phyloP scores from a whole-genome alignment of 106 monocot species.

The Platanthera zijinensis region DNA sequence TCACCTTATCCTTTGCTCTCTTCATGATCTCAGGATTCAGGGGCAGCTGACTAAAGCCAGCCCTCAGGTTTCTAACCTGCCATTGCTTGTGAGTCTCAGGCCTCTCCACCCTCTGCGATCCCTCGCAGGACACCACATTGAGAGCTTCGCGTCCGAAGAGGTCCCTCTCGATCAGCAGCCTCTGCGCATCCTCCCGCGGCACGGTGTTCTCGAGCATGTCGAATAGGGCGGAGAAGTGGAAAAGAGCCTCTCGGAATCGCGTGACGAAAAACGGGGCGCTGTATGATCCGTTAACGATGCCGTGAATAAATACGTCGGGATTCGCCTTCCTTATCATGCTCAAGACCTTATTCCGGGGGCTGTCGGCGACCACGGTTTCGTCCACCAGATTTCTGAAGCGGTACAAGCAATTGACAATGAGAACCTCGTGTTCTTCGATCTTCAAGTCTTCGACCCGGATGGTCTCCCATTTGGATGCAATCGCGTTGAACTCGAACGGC shows the following conservation, averaged over 20 bases:
- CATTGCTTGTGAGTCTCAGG: slow-evolving; percentile 91
- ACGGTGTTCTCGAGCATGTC: slow-evolving; percentile 79
- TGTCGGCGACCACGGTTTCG: slow-evolving; percentile 66
- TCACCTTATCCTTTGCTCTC: slow-evolving; percentile 36
- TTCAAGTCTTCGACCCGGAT: slow-evolving; percentile 59
- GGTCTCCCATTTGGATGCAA: slow-evolving; percentile 69
- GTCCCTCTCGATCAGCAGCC: slow-evolving; percentile 63
- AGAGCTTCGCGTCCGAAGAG: slow-evolving; percentile 53
- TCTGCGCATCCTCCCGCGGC: slow-evolving; percentile 57
- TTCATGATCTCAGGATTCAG: slow-evolving; percentile 43
- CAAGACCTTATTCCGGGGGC: slow-evolving; percentile 67
- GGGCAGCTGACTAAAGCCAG: slow-evolving; percentile 60
- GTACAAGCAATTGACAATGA: slow-evolving; percentile 64
- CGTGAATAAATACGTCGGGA: slow-evolving; percentile 67
- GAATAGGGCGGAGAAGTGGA: slow-evolving; percentile 68
- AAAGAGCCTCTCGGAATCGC: slow-evolving; percentile 71
- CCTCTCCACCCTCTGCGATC: slow-evolving; percentile 68
- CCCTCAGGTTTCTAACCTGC: slow-evolving; percentile 73
- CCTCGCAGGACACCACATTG: slow-evolving; percentile 85
- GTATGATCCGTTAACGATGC: slow-evolving; percentile 68
- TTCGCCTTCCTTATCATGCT: slow-evolving; percentile 65
- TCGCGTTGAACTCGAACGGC: slow-evolving; percentile 58
- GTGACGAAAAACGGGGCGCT: slow-evolving; percentile 85
- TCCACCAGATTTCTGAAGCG: slow-evolving; percentile 66
- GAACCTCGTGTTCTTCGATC: slow-evolving; percentile 61